These are phyloP conservation scores for Ophiostoma sp. DNA, from an alignment of 2,329 filamentous ascomycete species.

Conservation along the genomic window DNA sequence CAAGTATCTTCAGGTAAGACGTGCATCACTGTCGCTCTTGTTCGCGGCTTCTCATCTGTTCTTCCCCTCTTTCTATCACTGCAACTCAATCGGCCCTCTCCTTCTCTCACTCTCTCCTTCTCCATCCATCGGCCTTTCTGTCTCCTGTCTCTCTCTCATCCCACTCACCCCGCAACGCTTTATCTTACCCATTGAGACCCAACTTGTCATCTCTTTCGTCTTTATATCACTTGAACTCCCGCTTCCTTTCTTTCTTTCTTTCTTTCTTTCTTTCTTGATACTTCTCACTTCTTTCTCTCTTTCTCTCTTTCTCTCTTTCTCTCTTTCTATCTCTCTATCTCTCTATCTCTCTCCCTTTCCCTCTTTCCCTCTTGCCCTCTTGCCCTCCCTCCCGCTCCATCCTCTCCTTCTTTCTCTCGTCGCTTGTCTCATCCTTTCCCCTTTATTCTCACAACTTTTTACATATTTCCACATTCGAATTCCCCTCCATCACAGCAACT, in stretches of 20 bases:
- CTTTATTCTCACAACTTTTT: too few relatives aligned
- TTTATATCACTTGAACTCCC: background rate
- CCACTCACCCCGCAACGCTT: background rate
- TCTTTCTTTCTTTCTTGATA: background rate
- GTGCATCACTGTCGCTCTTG: background rate
- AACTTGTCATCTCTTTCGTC: background rate
- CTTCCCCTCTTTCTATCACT: background rate
- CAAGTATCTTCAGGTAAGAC: slow-evolving; percentile 2
- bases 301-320: background rate
- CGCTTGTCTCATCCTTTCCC: too few relatives aligned
- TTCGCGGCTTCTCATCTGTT: background rate
- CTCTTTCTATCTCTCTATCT: background rate
- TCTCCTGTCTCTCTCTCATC: background rate
- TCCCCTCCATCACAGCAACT: background rate
- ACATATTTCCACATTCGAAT: background rate
- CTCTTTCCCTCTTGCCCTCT: background rate
- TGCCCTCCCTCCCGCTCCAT: too few relatives aligned
- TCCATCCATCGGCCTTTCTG: background rate
- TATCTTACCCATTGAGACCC: background rate
- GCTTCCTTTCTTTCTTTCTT: too few relatives aligned
- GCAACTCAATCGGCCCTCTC: background rate
- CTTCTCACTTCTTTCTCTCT: background rate
- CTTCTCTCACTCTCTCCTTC: background rate
- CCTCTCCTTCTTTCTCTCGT: background rate
- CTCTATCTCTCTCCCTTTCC: background rate